Percentiles rank a stretch among this genome's conserved stretches.
Conservation (phyloP, 2,329 filamentous ascomycete species). For the Coniochaeta sp. region DNA sequence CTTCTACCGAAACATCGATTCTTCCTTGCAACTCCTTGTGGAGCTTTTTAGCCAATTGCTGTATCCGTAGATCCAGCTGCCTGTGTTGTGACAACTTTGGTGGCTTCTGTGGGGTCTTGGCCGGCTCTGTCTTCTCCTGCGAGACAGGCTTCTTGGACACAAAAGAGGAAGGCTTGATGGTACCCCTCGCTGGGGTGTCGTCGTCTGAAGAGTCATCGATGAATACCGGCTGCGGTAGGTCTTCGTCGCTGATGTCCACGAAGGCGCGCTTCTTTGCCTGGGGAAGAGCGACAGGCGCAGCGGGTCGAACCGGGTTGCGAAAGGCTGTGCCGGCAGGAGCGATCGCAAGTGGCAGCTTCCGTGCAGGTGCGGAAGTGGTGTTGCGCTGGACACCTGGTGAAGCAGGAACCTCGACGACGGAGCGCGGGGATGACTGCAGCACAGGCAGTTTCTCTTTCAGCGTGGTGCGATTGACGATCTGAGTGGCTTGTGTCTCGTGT, state of each 20-base stretch:
- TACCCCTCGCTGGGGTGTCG: conserved; percentile 49
- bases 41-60: conserved; percentile 9
- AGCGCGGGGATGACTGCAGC: conserved; percentile 35
- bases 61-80: conserved; percentile 6
- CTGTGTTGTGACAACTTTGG: conserved; percentile 5
- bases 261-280: conserved; percentile 26
- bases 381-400: conserved; percentile 59
- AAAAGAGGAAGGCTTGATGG: conserved; percentile 56
- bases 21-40: conserved; percentile 4
- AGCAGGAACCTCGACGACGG: conserved; percentile 71
- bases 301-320: conserved; percentile 36
- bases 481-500: not conserved
- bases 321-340: conserved; percentile 72
- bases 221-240: conserved; percentile 21
- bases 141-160: conserved; percentile 27
- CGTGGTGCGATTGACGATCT: conserved; percentile 34
- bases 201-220: conserved; percentile 49
- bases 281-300: conserved; percentile 11
- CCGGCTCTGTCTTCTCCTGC: not conserved
- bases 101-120: not conserved
- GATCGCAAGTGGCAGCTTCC: conserved; percentile 54
- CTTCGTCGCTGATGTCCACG: conserved; percentile 21
- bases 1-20: not conserved
- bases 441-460: conserved; percentile 21
- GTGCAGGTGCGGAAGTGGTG: conserved; percentile 13